Evolutionary conservation across 1,284 basidiomycete species (phyloP).

Genomic region (Heterobasidion parviporum): DNA sequence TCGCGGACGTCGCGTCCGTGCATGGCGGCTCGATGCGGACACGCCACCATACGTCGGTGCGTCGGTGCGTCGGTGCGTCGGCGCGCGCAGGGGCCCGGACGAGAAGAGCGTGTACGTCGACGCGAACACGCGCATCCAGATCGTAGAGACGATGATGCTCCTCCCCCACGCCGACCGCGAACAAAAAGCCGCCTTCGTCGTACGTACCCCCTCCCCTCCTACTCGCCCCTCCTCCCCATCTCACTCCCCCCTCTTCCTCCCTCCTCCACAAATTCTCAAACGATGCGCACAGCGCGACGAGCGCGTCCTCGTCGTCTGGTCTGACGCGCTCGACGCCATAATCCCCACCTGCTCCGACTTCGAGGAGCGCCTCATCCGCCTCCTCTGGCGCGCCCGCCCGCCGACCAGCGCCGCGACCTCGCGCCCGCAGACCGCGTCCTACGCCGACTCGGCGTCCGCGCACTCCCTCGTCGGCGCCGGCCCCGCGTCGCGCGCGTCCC

Average conservation of each 20-base stretch:
- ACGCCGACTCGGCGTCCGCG: conserved; percentile 10
- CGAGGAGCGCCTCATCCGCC: conserved; percentile 73
- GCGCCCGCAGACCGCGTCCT: conserved; percentile 5
- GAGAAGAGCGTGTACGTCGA: conserved; percentile 60
- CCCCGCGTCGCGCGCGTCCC: conserved; percentile 4
- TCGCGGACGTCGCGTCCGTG: not conserved
- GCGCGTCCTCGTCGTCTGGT: conserved; percentile 71
- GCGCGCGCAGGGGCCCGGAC: conserved; percentile 30
- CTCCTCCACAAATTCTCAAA: not conserved
- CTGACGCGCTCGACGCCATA: conserved; percentile 64
- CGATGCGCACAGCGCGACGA: conserved; percentile 51
- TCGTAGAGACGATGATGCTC: conserved; percentile 58
- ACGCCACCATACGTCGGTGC: not conserved
- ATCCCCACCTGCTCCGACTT: conserved; percentile 67
- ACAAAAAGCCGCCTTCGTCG: conserved; percentile 79
- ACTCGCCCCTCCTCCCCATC: not conserved
- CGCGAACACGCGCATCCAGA: conserved; percentile 62
- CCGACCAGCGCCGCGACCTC: conserved; percentile 8
- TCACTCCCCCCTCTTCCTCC: not conserved
- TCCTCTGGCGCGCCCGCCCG: conserved; percentile 53
- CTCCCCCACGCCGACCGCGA: conserved; percentile 76
- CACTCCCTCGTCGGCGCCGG: conserved; percentile 10
- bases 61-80: not conserved
- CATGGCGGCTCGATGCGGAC: not conserved
- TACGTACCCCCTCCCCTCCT: conserved; percentile 24